Conservation (phyloP, 2,329 filamentous ascomycete species). For the Acephala macrosclerotiorum region DNA sequence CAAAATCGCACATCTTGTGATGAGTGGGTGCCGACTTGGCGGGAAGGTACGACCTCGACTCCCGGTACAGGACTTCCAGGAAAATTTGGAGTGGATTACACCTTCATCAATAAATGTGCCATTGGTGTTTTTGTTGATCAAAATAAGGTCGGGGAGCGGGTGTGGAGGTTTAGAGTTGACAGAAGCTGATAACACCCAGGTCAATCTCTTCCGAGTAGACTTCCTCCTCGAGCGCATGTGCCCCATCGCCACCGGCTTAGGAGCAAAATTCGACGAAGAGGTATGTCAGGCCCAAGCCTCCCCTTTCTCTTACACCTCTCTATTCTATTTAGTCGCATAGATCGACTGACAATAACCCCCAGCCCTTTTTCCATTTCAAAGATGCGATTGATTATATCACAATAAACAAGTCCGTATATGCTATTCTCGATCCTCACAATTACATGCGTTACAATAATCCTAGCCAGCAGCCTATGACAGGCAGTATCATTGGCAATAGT, state of each 20-base stretch:
- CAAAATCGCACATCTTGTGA: background rate
- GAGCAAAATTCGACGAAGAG: conserved; percentile 57
- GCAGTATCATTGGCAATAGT: conserved; percentile 56
- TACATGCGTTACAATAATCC: conserved; percentile 63
- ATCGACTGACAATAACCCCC: background rate
- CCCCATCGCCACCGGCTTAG: conserved; percentile 53
- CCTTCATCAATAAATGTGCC: conserved; percentile 54
- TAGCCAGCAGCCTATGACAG: conserved; percentile 54
- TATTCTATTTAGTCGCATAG: background rate
- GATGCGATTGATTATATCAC: conserved; percentile 59
- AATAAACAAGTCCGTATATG: conserved; percentile 51
- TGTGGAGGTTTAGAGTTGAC: background rate
- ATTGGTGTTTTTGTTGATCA: conserved; percentile 55
- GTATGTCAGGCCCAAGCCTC: conserved; percentile 24
- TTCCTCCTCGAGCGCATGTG: conserved; percentile 60
- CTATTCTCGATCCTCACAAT: conserved; percentile 59
- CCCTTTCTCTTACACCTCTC: background rate
- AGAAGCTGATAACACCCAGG: conserved; percentile 29
- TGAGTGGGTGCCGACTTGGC: background rate
- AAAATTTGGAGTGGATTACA: conserved; percentile 56
- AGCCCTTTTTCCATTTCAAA: conserved; percentile 53
- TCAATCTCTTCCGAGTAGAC: conserved; percentile 56
- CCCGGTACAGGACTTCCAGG: conserved; percentile 55
- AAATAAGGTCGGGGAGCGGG: conserved; percentile 44
- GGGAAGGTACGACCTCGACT: conserved; percentile 39